Percentiles rank a stretch among this genome's conserved stretches.
Evolutionary conservation across 2,329 filamentous ascomycete genomes (phyloP).

Genomic region (Rhynchosporium graminicola): DNA sequence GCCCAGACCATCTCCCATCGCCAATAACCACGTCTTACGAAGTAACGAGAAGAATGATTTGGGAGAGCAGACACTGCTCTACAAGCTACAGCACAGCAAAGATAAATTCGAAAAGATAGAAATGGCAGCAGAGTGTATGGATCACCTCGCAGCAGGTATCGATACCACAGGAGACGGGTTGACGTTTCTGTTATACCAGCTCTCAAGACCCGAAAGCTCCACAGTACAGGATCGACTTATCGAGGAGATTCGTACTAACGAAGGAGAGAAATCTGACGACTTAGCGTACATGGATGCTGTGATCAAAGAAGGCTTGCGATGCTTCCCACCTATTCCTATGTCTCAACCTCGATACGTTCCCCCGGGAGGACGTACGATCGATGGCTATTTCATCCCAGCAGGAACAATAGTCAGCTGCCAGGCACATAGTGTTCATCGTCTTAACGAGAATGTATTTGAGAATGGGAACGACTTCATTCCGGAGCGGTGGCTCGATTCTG

Average conservation of each 20-base stretch:
- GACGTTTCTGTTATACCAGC: conserved; percentile 71
- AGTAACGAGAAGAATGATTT: conserved; percentile 50
- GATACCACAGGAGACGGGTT: conserved; percentile 71
- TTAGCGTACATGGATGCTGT: conserved; percentile 64
- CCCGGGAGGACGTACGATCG: conserved; percentile 53
- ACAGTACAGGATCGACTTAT: conserved; percentile 54
- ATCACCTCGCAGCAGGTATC: conserved; percentile 70
- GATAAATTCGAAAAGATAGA: conserved; percentile 52
- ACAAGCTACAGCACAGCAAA: conserved; percentile 56
- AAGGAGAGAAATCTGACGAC: conserved; percentile 47
- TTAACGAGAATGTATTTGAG: conserved; percentile 69
- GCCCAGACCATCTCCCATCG: conserved; percentile 47
- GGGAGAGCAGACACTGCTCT: conserved; percentile 58
- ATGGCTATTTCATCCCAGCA: conserved; percentile 55
- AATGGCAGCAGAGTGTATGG: conserved; percentile 67
- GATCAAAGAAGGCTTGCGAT: conserved; percentile 61
- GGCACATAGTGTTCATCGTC: conserved; percentile 60
- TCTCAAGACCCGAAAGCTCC: conserved; percentile 60
- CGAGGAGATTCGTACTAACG: conserved; percentile 51
- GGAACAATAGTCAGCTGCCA: conserved; percentile 61
- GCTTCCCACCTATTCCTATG: conserved; percentile 67
- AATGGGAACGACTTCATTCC: conserved; percentile 77
- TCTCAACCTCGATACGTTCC: conserved; percentile 63
- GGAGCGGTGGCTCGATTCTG: conserved; percentile 76
- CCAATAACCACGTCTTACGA: conserved; percentile 59